Conservation (phyloP, 768 basidiomycete genomes). For the Pleurotus ostreatus region DNA sequence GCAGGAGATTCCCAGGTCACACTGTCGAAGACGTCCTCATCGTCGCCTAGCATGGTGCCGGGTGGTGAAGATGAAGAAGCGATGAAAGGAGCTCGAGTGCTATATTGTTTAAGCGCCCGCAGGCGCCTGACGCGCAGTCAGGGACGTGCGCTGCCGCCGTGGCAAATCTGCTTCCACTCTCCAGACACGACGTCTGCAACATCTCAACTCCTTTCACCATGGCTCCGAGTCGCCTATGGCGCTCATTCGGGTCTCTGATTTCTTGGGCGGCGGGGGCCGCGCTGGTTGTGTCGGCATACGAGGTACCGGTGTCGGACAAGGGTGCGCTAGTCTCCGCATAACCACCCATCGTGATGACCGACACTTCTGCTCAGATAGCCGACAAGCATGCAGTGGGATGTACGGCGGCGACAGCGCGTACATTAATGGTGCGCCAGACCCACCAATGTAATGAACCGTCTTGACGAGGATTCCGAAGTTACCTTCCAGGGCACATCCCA, state of each 20-base stretch:
- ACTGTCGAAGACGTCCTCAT: conserved; percentile 88
- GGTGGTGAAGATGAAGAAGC: conserved; percentile 10
- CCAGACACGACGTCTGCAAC: conserved; percentile 3
- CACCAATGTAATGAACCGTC: conserved; percentile 9
- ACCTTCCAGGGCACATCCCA: conserved; percentile 74
- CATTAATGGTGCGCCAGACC: conserved; percentile 65
- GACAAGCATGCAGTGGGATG: conserved; percentile 96
- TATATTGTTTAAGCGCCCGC: neutral
- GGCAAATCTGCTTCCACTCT: too few relatives aligned
- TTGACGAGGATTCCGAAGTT: conserved; percentile 36
- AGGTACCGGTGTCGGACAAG: conserved; percentile 59
- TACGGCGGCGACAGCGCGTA: conserved; percentile 76
- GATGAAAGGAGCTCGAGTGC: neutral
- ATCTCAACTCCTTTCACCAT: conserved; percentile 1
- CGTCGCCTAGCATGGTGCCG: conserved; percentile 69
- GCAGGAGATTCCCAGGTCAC: conserved; percentile 86
- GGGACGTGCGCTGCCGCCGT: neutral
- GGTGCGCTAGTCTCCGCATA: conserved; percentile 21
- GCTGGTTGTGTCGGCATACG: conserved; percentile 10
- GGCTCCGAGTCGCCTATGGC: conserved; percentile 6
- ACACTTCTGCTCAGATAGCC: conserved; percentile 13
- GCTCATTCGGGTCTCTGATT: neutral
- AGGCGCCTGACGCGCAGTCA: neutral
- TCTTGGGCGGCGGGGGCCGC: neutral
- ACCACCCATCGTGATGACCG: too few relatives aligned